Conservation (phyloP, 2,329 filamentous ascomycete genomes). For the Aspergillus puulaauensis region DNA sequence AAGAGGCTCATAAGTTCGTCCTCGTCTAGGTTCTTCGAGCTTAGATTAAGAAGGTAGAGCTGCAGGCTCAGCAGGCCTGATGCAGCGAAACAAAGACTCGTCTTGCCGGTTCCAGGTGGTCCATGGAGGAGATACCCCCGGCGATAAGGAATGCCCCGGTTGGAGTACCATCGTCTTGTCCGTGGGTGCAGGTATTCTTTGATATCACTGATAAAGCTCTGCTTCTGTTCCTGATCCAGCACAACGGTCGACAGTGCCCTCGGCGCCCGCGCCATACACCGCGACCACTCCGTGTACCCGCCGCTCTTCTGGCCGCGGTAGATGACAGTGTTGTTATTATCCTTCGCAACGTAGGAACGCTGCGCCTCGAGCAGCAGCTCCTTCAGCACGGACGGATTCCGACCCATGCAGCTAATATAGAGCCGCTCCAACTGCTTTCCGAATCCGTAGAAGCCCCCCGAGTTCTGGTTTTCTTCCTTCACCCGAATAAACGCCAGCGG, state of each 20-base stretch:
- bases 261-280: slow-evolving; percentile 46
- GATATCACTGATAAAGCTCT: slow-evolving; percentile 52
- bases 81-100: slow-evolving; percentile 67
- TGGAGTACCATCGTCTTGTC: slow-evolving; percentile 70
- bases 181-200: slow-evolving; percentile 57
- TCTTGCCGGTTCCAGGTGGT: slow-evolving; percentile 78
- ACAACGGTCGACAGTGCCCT: slow-evolving; percentile 57
- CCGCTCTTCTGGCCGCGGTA: slow-evolving; percentile 34
- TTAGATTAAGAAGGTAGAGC: slow-evolving; percentile 71
- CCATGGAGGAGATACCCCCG: slow-evolving; percentile 81
- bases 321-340: slow-evolving; percentile 38
- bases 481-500: slow-evolving; percentile 46
- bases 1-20: slow-evolving; percentile 66
- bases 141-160: slow-evolving; percentile 80
- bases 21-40: slow-evolving; percentile 61
- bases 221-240: slow-evolving; percentile 51
- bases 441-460: neutral
- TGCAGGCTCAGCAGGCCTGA: slow-evolving; percentile 69
- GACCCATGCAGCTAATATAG: slow-evolving; percentile 36
- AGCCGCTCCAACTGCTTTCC: slow-evolving; percentile 28
- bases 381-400: slow-evolving; percentile 34
- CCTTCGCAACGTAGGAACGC: slow-evolving; percentile 34
- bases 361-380: slow-evolving; percentile 38
- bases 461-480: slow-evolving; percentile 20
- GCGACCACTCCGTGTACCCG: slow-evolving; percentile 28